These are phyloP conservation scores for Phytophthora brassicae DNA, from an alignment of 352 stramenopile genomes.

Conservation along the genomic window DNA sequence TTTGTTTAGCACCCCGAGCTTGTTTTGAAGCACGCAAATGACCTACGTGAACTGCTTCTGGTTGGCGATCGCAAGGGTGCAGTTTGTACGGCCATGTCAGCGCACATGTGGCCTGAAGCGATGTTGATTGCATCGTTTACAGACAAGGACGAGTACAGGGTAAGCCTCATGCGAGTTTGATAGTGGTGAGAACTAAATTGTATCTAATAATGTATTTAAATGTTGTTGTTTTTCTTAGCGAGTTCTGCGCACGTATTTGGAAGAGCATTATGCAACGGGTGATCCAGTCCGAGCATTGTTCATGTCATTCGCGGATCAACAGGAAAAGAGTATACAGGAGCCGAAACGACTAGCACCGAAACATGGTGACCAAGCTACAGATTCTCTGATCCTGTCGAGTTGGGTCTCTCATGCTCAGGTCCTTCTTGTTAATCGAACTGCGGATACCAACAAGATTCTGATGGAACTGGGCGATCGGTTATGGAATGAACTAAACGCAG, in stretches of 20 bases:
- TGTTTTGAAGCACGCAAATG: constrained; percentile 44
- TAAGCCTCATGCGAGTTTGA: constrained; percentile 10
- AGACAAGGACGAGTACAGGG: constrained; percentile 85
- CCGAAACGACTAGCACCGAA: constrained; percentile 68
- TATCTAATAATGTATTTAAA: no score
- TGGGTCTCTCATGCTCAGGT: constrained; percentile 86
- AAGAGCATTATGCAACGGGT: constrained; percentile 71
- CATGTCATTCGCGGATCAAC: constrained; percentile 80
- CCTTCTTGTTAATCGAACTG: constrained; percentile 76
- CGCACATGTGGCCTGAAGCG: constrained; percentile 86
- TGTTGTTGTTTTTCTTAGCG: no score
- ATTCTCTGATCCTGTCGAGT: constrained; percentile 61
- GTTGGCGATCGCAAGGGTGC: constrained; percentile 76
- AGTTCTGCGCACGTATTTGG: constrained; percentile 74
- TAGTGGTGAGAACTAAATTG: not conserved
- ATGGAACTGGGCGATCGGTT: constrained; percentile 81
- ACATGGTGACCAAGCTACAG: constrained; percentile 28
- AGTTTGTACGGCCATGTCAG: constrained; percentile 72
- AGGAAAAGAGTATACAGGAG: constrained; percentile 85
- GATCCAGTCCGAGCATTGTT: constrained; percentile 81
- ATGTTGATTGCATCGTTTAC: constrained; percentile 88
- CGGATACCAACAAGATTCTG: constrained; percentile 84
- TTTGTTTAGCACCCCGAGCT: constrained; percentile 47
- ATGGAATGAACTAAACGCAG: constrained; percentile 63
- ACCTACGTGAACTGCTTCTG: constrained; percentile 72